phyloP scores from a whole-genome alignment of 208 protist species.

The Endotrypanum monterogeii region DNA sequence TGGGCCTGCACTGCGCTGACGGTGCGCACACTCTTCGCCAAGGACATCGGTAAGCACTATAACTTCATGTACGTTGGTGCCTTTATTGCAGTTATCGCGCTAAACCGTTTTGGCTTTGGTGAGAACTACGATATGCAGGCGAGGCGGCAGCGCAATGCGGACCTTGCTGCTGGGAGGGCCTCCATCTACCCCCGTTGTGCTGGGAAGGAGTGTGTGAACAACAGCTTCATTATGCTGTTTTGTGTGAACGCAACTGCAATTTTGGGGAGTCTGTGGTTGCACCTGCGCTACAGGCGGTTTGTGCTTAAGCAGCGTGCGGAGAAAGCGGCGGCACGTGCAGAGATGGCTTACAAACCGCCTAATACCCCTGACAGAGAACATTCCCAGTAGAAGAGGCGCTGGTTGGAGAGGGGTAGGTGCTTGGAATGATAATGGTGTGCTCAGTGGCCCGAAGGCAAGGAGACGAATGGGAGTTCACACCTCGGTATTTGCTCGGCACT shows the following conservation, averaged over 20 bases:
- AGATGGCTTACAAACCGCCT: background rate
- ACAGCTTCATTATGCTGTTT: conserved; percentile 47
- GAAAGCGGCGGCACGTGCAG: background rate
- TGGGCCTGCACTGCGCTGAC: conserved; percentile 57
- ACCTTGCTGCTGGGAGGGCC: conserved; percentile 11
- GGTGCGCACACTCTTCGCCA: conserved; percentile 49
- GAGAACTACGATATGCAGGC: conserved; percentile 60
- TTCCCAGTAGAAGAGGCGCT: too few species aligned
- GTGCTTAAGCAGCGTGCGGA: conserved; percentile 28
- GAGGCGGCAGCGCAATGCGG: conserved; percentile 29
- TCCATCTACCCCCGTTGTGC: conserved; percentile 46
- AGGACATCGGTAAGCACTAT: conserved; percentile 79
- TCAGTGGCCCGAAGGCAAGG: too few species aligned
- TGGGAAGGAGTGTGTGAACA: conserved; percentile 40
- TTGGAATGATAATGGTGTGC: too few species aligned
- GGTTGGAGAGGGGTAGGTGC: too few species aligned
- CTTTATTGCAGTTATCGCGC: conserved; percentile 52
- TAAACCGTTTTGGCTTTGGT: conserved; percentile 71
- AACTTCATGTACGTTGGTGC: conserved; percentile 66
- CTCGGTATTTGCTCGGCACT: too few species aligned
- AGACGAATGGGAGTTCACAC: too few species aligned
- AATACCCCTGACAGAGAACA: conserved; percentile 5
- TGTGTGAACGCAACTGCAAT: conserved; percentile 52
- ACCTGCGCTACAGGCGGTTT: conserved; percentile 59
- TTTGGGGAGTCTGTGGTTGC: conserved; percentile 34